Evolutionary conservation across 768 basidiomycete species (phyloP), one percentile per base, ranked within the genome.

Genomic region (Hericium coralloides): DNA sequence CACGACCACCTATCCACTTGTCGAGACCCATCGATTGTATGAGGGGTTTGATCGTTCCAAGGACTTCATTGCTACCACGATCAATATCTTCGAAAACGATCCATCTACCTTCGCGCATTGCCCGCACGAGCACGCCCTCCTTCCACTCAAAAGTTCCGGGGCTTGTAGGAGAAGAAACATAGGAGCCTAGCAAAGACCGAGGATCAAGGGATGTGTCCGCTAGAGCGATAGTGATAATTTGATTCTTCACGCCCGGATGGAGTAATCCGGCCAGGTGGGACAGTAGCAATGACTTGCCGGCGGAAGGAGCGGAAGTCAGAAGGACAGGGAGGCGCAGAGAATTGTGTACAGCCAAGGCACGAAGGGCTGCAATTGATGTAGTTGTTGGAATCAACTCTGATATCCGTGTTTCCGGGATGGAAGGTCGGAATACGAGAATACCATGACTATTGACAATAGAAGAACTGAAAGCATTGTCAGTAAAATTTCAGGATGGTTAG

Each of bases 181-280:
- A 95, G 2, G 92, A 94, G 4, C 97, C 95, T 45, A 99, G 79
- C 5, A 99, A 78, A 0, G 93, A 87, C 22, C 95, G 88, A 31
- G 95, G 87, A 66, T 99, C 95, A 48, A 99, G 78, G 2, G 95
- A 95, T 0, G 94, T 95, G 64, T 98, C 97, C 6, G 93, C 92
- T 23, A 98, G 83, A 64, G 95, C 89, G 58, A 99, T 85, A 0
- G 81, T 85, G 36, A 98, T 79, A 43, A 97, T 79, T 48, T 92
- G 84, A 58, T 86, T 85, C 53, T 72, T 75, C 7, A 71, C 65
- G 18, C 73, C 73, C 0, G 91, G 85, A 65, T 83, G 76, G 12
- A 98, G 69, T 10, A 76, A 64, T 10, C 76, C 72, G 10, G 91
- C 87, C 31, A 98, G 82, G 62, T 97, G 83, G 14, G 83, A 77